Evolutionary conservation across 1,284 basidiomycete species (phyloP).

Genomic region (Pseudozyma pruni): DNA sequence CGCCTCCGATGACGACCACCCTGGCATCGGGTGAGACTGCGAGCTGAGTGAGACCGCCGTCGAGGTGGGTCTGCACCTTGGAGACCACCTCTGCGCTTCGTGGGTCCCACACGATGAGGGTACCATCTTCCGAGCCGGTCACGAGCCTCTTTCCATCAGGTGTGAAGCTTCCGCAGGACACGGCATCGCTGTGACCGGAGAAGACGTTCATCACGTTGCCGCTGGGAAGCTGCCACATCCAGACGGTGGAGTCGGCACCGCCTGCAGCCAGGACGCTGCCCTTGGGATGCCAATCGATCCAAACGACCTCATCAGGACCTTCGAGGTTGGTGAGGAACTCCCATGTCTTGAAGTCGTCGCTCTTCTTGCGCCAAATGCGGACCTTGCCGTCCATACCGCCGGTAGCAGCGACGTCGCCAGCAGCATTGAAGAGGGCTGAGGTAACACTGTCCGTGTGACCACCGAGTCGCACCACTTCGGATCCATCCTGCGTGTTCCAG

Average conservation of each 20-base stretch:
- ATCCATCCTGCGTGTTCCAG: constrained; percentile 87
- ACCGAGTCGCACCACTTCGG: constrained; percentile 82
- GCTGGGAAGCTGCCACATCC: constrained; percentile 96
- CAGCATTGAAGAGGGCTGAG: constrained; percentile 80
- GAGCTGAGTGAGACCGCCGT: constrained; percentile 86
- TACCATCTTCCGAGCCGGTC: constrained; percentile 85
- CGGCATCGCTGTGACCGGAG: constrained; percentile 84
- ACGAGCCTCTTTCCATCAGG: constrained; percentile 82
- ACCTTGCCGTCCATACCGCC: constrained; percentile 98
- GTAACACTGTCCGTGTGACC: constrained; percentile 94
- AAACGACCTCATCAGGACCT: constrained; percentile 94
- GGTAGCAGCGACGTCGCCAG: constrained; percentile 91
- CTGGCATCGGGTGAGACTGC: constrained; percentile 76
- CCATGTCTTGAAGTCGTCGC: constrained; percentile 78
- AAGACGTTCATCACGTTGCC: constrained; percentile 96
- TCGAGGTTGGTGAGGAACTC: constrained; percentile 91
- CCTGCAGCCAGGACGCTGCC: constrained; percentile 89
- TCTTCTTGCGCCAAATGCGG: constrained; percentile 79
- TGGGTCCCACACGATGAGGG: constrained; percentile 91
- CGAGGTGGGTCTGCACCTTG: constrained; percentile 75
- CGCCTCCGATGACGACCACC: constrained; percentile 87
- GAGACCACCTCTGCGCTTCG: constrained; percentile 79
- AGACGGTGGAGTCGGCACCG: constrained; percentile 92
- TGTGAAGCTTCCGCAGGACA: constrained; percentile 89
- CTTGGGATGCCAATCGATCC: constrained; percentile 95